These are phyloP conservation scores for Zelonia costaricensis DNA, from an alignment of 208 protist species.

Conservation along the genomic window DNA sequence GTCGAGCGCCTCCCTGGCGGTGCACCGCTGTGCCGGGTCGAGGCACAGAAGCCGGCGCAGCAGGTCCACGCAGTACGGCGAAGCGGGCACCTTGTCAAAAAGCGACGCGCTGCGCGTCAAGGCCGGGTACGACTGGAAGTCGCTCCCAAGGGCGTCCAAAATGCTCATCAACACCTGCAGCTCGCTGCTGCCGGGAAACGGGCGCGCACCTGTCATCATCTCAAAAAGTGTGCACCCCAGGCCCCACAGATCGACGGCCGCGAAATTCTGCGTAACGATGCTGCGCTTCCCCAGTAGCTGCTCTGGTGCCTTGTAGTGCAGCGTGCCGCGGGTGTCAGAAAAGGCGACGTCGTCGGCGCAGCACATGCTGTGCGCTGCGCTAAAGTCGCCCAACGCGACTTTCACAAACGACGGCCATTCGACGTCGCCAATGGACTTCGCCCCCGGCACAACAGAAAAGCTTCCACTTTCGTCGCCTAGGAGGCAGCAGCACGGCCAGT, in stretches of 20 bases:
- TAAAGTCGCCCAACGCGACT: constrained; percentile 73
- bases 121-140: constrained; percentile 49
- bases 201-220: constrained; percentile 49
- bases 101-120: constrained; percentile 26
- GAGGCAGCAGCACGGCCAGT: constrained; percentile 16
- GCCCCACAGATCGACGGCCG: constrained; percentile 77
- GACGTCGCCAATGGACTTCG: neutral
- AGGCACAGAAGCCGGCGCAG: constrained; percentile 59
- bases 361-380: constrained; percentile 53
- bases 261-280: constrained; percentile 26
- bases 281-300: constrained; percentile 57
- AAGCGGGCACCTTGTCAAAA: constrained; percentile 44
- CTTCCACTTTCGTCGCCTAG: neutral
- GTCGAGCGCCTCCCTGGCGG: constrained; percentile 47
- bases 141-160: constrained; percentile 51
- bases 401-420: constrained; percentile 25
- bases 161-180: constrained; percentile 73
- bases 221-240: constrained; percentile 82
- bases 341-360: constrained; percentile 8
- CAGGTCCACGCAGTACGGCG: constrained; percentile 41
- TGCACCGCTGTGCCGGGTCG: constrained; percentile 48
- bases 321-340: constrained; percentile 49
- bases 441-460: neutral
- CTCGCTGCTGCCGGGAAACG: constrained; percentile 56
- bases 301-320: constrained; percentile 83